Percentiles rank a stretch among this genome's conserved stretches.
phyloP scores from a whole-genome alignment of 345 rosid species.

The Arabidopsis thaliana region DNA sequence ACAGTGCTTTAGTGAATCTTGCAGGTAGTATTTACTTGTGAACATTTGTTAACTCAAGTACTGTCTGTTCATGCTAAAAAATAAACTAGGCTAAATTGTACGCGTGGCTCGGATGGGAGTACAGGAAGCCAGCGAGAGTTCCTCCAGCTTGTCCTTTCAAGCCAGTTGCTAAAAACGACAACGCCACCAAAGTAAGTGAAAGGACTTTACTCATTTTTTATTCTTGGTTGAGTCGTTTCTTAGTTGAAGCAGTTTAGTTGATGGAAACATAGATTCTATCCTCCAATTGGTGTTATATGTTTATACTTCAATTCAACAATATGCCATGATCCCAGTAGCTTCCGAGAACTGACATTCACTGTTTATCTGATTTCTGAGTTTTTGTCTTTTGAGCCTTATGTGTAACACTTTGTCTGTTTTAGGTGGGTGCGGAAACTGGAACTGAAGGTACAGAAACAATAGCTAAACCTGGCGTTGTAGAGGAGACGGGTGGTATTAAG shows the following conservation, averaged over 20 bases:
- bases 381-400: background rate
- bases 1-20: constrained; percentile 10
- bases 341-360: background rate
- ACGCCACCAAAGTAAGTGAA: constrained; percentile 55
- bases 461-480: constrained; percentile 21
- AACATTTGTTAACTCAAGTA: background rate
- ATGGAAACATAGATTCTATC: background rate
- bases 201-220: background rate
- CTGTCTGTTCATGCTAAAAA: too few species aligned
- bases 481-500: constrained; percentile 33
- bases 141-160: constrained; percentile 91
- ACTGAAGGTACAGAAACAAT: constrained; percentile 33
- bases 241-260: background rate
- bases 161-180: constrained; percentile 53
- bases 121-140: constrained; percentile 81
- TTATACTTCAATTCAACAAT: background rate
- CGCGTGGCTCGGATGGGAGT: constrained; percentile 87
- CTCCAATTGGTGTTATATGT: background rate
- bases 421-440: constrained; percentile 40
- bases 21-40: background rate
- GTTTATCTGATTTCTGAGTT: background rate
- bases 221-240: constrained; percentile 1
- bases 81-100: constrained; percentile 67
- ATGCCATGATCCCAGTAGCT: constrained; percentile 19
- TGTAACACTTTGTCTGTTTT: background rate